A percentile compares a stretch with the other conserved stretches of the same genome.
Evolutionary conservation across 768 basidiomycete species (phyloP).

Genomic region (Agrocybe chaxingu): DNA sequence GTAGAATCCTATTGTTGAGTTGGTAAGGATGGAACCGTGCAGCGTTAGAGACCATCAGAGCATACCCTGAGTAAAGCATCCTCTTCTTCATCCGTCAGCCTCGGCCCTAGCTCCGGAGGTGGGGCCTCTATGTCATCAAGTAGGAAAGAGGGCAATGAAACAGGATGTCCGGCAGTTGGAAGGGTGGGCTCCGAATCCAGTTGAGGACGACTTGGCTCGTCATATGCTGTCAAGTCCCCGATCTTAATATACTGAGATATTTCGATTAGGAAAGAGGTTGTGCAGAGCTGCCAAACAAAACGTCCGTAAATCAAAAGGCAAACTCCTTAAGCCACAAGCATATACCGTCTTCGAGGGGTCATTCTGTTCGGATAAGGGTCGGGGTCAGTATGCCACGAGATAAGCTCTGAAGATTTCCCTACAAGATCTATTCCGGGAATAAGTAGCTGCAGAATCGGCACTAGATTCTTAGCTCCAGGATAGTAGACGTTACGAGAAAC

Average conservation of each 20-base stretch:
- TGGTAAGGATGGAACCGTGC: not conserved
- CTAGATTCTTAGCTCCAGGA: conserved; percentile 76
- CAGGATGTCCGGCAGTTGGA: conserved; percentile 20
- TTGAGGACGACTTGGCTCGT: conserved; percentile 20
- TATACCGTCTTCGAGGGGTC: conserved; percentile 76
- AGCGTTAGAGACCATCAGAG: not conserved
- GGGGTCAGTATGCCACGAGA: not conserved
- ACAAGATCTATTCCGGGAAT: conserved; percentile 88
- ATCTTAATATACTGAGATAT: conserved; percentile 75
- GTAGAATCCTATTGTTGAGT: conserved; percentile 50
- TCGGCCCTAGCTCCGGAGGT: conserved; percentile 34
- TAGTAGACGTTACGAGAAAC: conserved; percentile 80
- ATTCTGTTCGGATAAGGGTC: conserved; percentile 40
- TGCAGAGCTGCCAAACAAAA: conserved; percentile 51
- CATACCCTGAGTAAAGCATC: conserved; percentile 59
- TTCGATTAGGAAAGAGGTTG: conserved; percentile 71
- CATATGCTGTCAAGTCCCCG: conserved; percentile 51
- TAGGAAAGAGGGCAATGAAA: conserved; percentile 34
- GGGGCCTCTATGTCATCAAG: conserved; percentile 35
- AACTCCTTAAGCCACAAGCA: conserved; percentile 6
- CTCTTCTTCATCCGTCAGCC: conserved; percentile 60
- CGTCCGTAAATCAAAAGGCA: not conserved
- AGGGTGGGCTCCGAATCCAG: conserved; percentile 33
- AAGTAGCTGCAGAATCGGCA: conserved; percentile 75
- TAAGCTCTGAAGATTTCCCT: conserved; percentile 19